Base-by-base conservation (phyloP, 768 basidiomycete species). In the Pisolithus marmoratus region DNA sequence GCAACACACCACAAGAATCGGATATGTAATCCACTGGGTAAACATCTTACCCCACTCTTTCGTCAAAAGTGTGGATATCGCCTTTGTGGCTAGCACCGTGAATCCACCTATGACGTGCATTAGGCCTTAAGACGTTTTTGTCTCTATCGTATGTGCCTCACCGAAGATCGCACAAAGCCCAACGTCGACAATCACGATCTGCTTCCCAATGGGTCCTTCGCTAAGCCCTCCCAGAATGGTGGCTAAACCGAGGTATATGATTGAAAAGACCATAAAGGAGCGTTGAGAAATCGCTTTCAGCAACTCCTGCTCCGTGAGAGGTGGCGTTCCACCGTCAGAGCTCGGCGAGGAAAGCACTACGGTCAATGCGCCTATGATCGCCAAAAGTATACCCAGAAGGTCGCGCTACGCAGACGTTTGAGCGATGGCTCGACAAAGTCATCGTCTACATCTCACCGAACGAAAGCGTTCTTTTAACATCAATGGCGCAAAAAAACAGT, bases 61-160 rank as follows among this genome's bases (percentile, higher is more conserved):
- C 26, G 90, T 90, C 44, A 98, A 70, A 20, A 99, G 73, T 0
- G 87, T 90, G 14, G 93, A 94, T 40, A 95, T 67, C 0, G 90
- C 95, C 63, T 99, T 98, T 8, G 95, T 97, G 1, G 90, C 82
- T 2, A 99, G 74, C 0, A 98, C 95, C 4, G 94, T 95, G 67
- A 93, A 97, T 3, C 90, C 92, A n/a, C 90, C 90, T 90, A 47
- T 22, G 47, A 34, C 17, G 12, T 42, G 56, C 26, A n/a, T 27
- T 9, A 45, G 15, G 17, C 15, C 12, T 34, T 15, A n/a, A 19
- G 26, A 43, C 38, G 5, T 41, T 53, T 31, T 49, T 42, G 42
- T 17, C 8, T 52, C 23, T 24, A 46, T 40, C 29, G 8, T 38
- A 44, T 50, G 51, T 20, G 7, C 38, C 24, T 23, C 51, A 86